These are phyloP conservation scores for Colletotrichum sp. DNA, from an alignment of 2,329 filamentous ascomycete genomes.

Conservation along the genomic window DNA sequence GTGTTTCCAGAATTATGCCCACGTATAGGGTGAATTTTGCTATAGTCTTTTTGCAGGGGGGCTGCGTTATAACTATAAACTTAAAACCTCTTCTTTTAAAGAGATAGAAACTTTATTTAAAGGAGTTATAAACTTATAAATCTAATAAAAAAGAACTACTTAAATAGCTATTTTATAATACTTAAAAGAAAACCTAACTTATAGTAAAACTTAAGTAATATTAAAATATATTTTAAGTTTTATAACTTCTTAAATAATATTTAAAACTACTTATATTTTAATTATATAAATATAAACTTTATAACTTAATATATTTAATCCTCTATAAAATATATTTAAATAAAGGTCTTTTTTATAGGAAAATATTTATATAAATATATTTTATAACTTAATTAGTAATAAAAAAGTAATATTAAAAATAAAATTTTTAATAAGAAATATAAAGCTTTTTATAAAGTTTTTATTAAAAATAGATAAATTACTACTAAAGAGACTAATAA, in stretches of 20 bases:
- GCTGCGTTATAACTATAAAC: too few species aligned
- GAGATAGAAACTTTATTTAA: neutral
- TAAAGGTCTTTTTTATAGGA: too few species aligned
- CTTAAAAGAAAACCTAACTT: neutral
- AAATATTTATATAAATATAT: neutral
- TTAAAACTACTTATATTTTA: neutral
- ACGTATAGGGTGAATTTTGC: too few species aligned
- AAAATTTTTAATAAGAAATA: neutral
- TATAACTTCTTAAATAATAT: neutral
- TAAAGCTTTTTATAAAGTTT: neutral
- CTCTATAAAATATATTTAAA: neutral
- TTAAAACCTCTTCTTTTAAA: accelerated
- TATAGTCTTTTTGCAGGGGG: too few species aligned
- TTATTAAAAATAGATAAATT: too few species aligned
- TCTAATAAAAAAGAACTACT: neutral
- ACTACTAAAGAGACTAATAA: too few species aligned
- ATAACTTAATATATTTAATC: neutral
- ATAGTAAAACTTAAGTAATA: neutral
- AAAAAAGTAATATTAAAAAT: neutral
- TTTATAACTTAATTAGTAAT: neutral
- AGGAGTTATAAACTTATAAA: neutral
- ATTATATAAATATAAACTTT: neutral
- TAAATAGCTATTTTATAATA: neutral
- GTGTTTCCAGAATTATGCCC: too few species aligned
- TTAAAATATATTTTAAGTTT: neutral